Evolutionary conservation across 768 basidiomycete genomes (phyloP), one percentile per base, ranked within the genome.

Genomic region (Filobasidium wieringae): DNA sequence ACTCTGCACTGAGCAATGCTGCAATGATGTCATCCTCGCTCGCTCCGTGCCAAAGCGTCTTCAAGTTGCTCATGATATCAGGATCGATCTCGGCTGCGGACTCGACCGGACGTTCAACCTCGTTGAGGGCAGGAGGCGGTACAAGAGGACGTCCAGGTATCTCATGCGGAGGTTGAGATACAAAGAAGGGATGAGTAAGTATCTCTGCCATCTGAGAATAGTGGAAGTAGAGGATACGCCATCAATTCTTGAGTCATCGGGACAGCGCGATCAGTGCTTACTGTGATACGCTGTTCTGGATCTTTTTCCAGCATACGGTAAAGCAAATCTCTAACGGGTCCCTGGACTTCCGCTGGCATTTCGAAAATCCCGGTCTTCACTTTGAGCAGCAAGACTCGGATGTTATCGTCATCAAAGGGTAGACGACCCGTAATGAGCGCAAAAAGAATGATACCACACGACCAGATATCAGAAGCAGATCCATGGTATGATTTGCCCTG

Each of bases 321-420:
- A 53, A 96, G 81, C 47, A 97, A 77, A 66, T 93, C 82, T 71
- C 84, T 79, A 27, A 89, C 89, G 4, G 78, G 76, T 11, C 79
- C 74, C 55, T 84, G 81, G 66, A 93, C 80, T 63, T 82, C 81
- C 4, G 73, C 61, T 5, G 88, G 88, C 80, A 89, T 86, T 32
- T 80, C 80, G 63, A 82, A 92, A 47, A 76, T 76, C 19, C 86
- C 90, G 15, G 77, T 64, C 62, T 82, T 83, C 62, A 97, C 86
- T 73, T 87, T 88, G 63, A 84, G 81, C 36, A 93, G 79, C n/a
- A 97, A 77, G 11, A 79, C 75, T 2, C 80, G 78, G 49, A 86
- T 78, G 67, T 92, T 84, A 63, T 91, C 87, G 69, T 92, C 85
- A 70, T 96, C 90, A 67, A 96, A 96, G 0, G 92, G 92, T n/a